phyloP scores from a whole-genome alignment of 164 flowering plant genomes.

The Vitis rupestris region DNA sequence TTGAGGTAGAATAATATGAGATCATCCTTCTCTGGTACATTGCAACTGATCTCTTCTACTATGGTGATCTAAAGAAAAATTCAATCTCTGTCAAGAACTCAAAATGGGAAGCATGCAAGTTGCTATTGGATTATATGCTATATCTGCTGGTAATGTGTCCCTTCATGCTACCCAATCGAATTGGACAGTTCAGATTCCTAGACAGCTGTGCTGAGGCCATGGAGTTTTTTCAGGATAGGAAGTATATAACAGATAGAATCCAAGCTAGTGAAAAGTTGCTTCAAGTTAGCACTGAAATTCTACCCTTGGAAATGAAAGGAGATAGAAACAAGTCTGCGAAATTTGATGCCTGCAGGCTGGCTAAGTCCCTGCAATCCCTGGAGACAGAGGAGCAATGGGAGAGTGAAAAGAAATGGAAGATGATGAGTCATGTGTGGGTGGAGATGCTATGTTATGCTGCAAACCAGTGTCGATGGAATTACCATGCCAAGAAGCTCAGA shows the following conservation, averaged over 20 bases:
- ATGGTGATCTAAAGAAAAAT: background rate
- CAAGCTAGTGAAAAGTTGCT: constrained; percentile 20
- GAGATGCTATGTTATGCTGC: constrained; percentile 7
- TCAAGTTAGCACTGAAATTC: constrained; percentile 15
- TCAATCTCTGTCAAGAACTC: no score
- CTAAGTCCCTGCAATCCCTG: background rate
- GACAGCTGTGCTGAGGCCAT: constrained; percentile 27
- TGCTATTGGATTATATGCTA: constrained; percentile 26
- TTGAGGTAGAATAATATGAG: constrained; percentile 11
- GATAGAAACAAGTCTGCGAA: constrained; percentile 9
- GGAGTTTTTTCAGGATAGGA: constrained; percentile 14
- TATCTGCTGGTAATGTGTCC: constrained; percentile 13
- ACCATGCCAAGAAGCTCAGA: constrained; percentile 25
- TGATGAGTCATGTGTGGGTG: constrained; percentile 22
- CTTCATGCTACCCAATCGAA: constrained; percentile 19
- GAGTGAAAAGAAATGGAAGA: constrained; percentile 10
- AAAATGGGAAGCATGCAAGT: constrained; percentile 5
- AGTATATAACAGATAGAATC: background rate
- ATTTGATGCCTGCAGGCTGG: no score
- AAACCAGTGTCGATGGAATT: constrained; percentile 19
- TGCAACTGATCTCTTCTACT: constrained; percentile 11
- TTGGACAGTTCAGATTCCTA: constrained; percentile 22
- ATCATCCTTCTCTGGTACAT: constrained; percentile 21
- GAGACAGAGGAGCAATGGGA: no score
- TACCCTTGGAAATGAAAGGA: constrained; percentile 17